Conservation (phyloP, 2,329 filamentous ascomycete species). For the Colletotrichum abscissum region DNA sequence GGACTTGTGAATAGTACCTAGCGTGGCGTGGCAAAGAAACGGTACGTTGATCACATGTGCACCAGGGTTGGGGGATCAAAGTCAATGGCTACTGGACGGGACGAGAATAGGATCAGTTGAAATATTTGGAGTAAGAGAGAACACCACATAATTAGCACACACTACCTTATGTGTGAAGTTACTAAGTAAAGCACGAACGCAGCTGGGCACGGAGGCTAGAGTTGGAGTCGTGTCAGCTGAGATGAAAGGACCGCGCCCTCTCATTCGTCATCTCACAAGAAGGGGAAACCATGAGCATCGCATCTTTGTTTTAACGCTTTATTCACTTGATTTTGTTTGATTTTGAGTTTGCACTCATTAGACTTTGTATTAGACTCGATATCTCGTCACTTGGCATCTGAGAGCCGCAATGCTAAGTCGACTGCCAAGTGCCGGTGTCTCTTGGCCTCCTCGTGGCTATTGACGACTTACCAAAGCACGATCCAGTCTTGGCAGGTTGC, state of each 20-base stretch:
- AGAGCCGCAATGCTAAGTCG: slow-evolving; percentile 28
- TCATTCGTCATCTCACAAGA: neutral
- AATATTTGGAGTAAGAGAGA: neutral
- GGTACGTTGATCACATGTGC: slow-evolving; percentile 5
- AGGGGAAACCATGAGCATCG: neutral
- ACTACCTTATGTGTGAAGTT: neutral
- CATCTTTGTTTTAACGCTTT: neutral
- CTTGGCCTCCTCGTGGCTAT: slow-evolving; percentile 13
- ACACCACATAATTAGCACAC: neutral
- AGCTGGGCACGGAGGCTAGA: neutral
- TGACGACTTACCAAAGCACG: neutral
- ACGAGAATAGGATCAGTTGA: neutral
- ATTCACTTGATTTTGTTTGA: neutral
- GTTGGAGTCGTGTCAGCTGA: slow-evolving; percentile 11
- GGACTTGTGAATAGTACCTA: neutral
- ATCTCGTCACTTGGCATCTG: slow-evolving; percentile 2
- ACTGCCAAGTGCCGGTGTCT: neutral
- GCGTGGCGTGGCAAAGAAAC: slow-evolving; percentile 6
- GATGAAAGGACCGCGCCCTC: neutral
- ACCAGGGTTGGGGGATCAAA: neutral
- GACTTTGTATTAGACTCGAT: neutral
- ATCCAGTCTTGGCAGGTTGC: slow-evolving; percentile 18
- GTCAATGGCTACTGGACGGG: neutral
- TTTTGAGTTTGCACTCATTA: neutral
- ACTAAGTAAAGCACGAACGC: neutral